Conservation (phyloP, 345 rosid species). For the Moricandia moricandioides region DNA sequence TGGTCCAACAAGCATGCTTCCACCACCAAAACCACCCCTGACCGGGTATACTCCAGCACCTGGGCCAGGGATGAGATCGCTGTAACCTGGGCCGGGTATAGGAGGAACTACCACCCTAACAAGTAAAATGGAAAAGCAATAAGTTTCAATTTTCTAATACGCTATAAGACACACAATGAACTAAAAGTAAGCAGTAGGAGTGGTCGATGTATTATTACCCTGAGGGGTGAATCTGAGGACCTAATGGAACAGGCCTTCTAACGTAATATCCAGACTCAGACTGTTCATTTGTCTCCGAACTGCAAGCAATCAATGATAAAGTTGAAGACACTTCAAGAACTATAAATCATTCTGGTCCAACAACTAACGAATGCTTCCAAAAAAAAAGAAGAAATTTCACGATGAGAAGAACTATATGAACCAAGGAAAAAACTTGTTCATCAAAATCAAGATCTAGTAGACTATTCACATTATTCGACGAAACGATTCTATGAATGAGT, state of each 20-base stretch:
- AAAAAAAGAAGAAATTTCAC: background rate
- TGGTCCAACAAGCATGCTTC: conserved; percentile 80
- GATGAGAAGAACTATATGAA: background rate
- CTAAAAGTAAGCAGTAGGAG: background rate
- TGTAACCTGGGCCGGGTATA: conserved; percentile 13
- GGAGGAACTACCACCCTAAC: conserved; percentile 62
- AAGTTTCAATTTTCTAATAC: background rate
- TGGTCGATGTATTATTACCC: conserved; percentile 45
- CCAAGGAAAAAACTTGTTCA: conserved; percentile 9
- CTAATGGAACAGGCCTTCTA: conserved; percentile 34
- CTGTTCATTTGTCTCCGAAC: conserved; percentile 41
- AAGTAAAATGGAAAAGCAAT: background rate
- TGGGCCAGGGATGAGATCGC: conserved; percentile 70
- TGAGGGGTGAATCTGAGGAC: conserved; percentile 55
- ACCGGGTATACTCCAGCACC: conserved; percentile 54
- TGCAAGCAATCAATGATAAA: conserved; percentile 33
- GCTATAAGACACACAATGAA: background rate
- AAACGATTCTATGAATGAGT: background rate
- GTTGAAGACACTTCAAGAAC: background rate
- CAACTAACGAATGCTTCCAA: conserved; percentile 4
- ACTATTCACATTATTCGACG: background rate
- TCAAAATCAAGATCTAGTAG: background rate
- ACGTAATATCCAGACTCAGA: conserved; percentile 31
- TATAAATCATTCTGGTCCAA: background rate
- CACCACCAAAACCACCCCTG: conserved; percentile 59